phyloP scores from a whole-genome alignment of 225 moss, liverwort and hornwort species.

The Straminergon stramineum region DNA sequence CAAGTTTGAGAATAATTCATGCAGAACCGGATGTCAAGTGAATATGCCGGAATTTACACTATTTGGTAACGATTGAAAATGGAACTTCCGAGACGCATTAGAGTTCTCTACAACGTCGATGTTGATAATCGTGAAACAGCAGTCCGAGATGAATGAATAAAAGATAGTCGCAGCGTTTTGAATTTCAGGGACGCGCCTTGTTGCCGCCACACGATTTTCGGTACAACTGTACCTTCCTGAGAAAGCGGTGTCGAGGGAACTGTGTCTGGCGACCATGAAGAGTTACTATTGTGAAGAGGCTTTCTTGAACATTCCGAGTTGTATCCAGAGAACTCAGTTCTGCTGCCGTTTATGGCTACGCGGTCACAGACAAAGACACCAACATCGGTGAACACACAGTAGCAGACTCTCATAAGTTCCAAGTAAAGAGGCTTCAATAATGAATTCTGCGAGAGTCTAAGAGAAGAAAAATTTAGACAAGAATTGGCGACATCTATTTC shows the following conservation, averaged over 20 bases:
- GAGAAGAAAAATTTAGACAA: neutral
- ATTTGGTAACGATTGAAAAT: neutral
- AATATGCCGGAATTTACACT: neutral
- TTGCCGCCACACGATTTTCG: constrained; percentile 2
- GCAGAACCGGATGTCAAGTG: neutral
- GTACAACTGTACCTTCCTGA: neutral
- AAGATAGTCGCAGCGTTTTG: neutral
- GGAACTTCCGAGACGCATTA: neutral
- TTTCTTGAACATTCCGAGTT: neutral
- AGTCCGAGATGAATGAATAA: neutral
- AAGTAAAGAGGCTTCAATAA: neutral
- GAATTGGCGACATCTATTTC: neutral
- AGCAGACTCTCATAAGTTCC: neutral
- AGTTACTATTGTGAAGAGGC: neutral
- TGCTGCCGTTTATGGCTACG: neutral
- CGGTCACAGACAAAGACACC: neutral
- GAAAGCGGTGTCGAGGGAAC: neutral
- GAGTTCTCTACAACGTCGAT: neutral
- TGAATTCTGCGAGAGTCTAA: neutral
- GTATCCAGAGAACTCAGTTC: neutral
- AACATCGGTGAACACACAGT: neutral
- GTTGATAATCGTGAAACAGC: neutral
- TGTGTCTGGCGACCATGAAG: neutral
- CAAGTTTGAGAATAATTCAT: neutral
- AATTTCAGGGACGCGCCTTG: neutral